phyloP scores from a whole-genome alignment of 192 early-diverging fungal genomes.

The Rhizophlyctis rosea region DNA sequence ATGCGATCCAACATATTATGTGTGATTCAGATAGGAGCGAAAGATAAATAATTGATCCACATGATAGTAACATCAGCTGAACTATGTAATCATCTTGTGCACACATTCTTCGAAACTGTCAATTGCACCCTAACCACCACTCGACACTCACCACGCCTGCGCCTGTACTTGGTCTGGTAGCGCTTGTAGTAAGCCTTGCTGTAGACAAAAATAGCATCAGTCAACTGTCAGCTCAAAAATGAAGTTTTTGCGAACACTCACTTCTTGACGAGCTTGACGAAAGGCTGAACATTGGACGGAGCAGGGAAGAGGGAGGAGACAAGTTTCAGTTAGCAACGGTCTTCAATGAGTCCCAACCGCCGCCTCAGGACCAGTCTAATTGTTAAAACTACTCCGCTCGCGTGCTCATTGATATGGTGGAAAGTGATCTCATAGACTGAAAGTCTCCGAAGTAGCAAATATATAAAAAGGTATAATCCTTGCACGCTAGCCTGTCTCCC shows the following conservation, averaged over 20 bases:
- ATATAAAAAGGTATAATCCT: not conserved
- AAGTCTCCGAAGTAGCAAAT: not conserved
- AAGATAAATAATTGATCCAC: slow-evolving; percentile 62
- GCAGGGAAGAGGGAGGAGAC: not conserved
- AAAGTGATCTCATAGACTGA: not conserved
- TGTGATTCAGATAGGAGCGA: slow-evolving; percentile 83
- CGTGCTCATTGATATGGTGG: not conserved
- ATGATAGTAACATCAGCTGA: slow-evolving; percentile 66
- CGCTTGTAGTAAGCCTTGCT: slow-evolving; percentile 99
- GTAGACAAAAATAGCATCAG: too few species aligned
- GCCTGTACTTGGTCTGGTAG: slow-evolving; percentile 99
- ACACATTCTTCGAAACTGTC: not conserved
- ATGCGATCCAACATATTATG: not conserved
- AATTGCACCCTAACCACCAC: not conserved
- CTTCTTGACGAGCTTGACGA: slow-evolving; percentile 84
- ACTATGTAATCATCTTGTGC: slow-evolving; percentile 75
- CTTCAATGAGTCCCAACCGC: not conserved
- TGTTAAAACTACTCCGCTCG: not conserved
- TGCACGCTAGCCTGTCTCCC: not conserved
- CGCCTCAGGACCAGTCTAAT: not conserved
- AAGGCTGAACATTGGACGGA: slow-evolving; percentile 38
- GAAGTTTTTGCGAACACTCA: too few species aligned
- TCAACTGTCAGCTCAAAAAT: too few species aligned
- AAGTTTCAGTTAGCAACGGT: not conserved
- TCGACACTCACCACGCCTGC: slow-evolving; percentile 82